phyloP scores from a whole-genome alignment of 305 asterid genomes.

The Galium porrigens region DNA sequence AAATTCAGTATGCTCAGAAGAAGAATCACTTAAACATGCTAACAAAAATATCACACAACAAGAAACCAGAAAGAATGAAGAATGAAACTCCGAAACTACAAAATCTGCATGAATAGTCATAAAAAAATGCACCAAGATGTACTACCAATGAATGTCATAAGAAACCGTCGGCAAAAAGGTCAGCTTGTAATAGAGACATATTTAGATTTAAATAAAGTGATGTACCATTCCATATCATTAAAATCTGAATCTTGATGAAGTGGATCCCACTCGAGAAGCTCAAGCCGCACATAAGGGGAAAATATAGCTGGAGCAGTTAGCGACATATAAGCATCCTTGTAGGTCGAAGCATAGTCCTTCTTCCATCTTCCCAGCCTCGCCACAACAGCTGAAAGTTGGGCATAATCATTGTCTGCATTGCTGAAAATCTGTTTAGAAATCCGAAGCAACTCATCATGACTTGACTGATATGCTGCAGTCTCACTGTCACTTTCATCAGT shows the following conservation, averaged over 20 bases:
- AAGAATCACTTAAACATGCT: not conserved
- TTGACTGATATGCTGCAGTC: constrained; percentile 57
- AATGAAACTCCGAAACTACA: not conserved
- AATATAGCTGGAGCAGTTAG: constrained; percentile 58
- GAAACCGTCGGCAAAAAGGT: not conserved
- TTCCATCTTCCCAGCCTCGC: constrained; percentile 70
- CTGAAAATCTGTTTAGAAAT: constrained; percentile 64
- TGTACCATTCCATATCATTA: constrained; percentile 72
- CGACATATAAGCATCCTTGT: constrained; percentile 85
- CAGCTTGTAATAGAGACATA: not conserved
- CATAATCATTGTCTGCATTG: constrained; percentile 78
- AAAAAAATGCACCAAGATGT: not conserved
- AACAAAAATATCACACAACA: not conserved
- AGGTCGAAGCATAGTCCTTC: constrained; percentile 58
- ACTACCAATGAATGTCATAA: not conserved
- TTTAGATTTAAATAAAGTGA: not conserved
- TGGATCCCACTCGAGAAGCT: constrained; percentile 96
- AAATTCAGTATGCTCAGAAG: not conserved
- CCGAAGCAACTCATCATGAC: constrained; percentile 54
- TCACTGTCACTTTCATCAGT: constrained; percentile 95
- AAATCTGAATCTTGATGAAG: constrained; percentile 75
- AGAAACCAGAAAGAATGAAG: not conserved
- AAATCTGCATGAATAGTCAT: not conserved
- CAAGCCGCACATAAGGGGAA: constrained; percentile 79
- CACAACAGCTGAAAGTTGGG: constrained; percentile 53